These are phyloP conservation scores for Vitis hybrid DNA, from an alignment of 177 flowering plant genomes.

Conservation along the genomic window DNA sequence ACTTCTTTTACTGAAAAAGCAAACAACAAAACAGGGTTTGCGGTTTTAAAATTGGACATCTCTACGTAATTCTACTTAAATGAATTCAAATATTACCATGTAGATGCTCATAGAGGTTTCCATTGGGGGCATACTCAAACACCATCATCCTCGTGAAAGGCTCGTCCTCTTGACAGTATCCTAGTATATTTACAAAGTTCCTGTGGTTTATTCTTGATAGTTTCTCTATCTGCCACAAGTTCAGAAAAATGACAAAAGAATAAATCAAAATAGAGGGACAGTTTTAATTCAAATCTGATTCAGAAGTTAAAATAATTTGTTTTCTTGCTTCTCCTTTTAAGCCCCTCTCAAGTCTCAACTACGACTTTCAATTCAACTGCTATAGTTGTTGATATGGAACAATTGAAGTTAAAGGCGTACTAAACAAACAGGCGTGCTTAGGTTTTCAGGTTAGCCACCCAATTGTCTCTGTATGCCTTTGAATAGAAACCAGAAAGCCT, in stretches of 20 bases:
- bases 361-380: no score
- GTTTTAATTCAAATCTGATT: no score
- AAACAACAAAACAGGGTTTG: background rate
- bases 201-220: conserved; percentile 90
- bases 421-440: no score
- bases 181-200: conserved; percentile 88
- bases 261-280: no score
- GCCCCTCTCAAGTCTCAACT: no score
- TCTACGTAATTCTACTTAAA: background rate
- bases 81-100: conserved; percentile 42
- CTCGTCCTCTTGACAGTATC: conserved; percentile 85
- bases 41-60: background rate
- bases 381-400: no score
- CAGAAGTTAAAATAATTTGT: no score
- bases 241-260: background rate
- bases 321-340: no score
- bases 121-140: conserved; percentile 77
- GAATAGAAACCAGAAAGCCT: no score
- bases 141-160: conserved; percentile 75
- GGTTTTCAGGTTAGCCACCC: no score
- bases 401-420: no score
- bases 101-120: conserved; percentile 68
- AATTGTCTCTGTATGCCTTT: no score
- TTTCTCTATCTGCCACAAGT: conserved; percentile 56
- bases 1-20: conserved; percentile 50